Evolutionary conservation across 2,329 filamentous ascomycete species (phyloP), one percentile per base, ranked within the genome.

Genomic region (Fusarium mexicanum): DNA sequence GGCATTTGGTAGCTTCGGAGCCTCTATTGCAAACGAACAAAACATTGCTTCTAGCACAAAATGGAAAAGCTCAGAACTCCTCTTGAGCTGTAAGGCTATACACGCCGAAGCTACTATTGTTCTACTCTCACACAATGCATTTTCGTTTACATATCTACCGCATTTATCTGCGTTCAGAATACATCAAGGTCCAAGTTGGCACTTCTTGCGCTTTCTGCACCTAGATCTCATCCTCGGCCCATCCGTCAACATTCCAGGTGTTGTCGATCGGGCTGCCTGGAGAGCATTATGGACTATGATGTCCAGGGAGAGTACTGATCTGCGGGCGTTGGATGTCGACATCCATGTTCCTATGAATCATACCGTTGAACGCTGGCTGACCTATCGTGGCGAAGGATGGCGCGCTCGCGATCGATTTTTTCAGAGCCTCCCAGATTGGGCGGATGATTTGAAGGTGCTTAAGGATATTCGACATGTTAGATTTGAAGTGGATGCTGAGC

Each of bases 51-150:
- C 22, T 16, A n/a, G 40, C 14, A 43, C 13, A 43, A 5, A 16
- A 16, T 43, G 40, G 40, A 43, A 43, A 43, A 43, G 22, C 22
- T 43, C 3, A 16, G 22, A 43, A 8, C 22, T 43, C 40, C 40
- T 43, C 40, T 16, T n/a, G 22, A 43, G 40, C 22, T 43, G 22
- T 14, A 43, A 43, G 22, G 40, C 40, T 43, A n/a, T 43, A n/a
- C 22, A 43, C 0, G 14, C 22, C 1, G 22, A 43, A 1, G 22
- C 40, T 1, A 0, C 8, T 20, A 8, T 1, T 43, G 1, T n/a
- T 6, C 40, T n/a, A 1, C 2, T 43, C 20, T 43, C 40, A 1
- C 40, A n/a, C 8, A 43, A 43, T 13, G 22, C 6, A 16, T n/a
- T 43, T n/a, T 43, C 40, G 22, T 43, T 43, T n/a, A 43, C 40